phyloP scores from a whole-genome alignment of 2,329 filamentous ascomycete genomes.

The Colletotrichum plurivorum region DNA sequence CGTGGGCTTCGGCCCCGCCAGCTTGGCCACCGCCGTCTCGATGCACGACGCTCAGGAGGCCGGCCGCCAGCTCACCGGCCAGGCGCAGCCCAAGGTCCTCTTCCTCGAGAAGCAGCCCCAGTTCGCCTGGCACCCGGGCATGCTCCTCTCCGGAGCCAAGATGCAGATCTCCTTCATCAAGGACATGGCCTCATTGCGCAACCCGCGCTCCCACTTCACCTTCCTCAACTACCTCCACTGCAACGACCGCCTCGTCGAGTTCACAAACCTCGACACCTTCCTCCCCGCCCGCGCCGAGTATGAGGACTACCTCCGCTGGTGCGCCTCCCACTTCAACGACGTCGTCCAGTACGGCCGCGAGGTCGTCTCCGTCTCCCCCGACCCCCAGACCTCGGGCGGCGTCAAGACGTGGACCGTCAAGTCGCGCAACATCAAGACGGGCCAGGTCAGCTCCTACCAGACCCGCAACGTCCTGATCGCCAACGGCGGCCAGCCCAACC shows the following conservation, averaged over 20 bases:
- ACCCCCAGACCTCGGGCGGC: slow-evolving; percentile 53
- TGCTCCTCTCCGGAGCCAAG: slow-evolving; percentile 92
- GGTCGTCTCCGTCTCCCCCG: slow-evolving; percentile 78
- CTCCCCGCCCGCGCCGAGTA: slow-evolving; percentile 89
- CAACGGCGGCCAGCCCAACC: slow-evolving; percentile 74
- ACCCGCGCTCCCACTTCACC: slow-evolving; percentile 92
- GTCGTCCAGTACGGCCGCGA: slow-evolving; percentile 83
- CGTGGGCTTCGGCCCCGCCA: slow-evolving; percentile 93
- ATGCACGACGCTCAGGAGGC: slow-evolving; percentile 82
- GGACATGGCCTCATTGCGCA: slow-evolving; percentile 89
- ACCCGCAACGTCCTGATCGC: slow-evolving; percentile 77
- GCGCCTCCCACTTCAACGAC: slow-evolving; percentile 82
- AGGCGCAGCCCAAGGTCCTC: slow-evolving; percentile 76
- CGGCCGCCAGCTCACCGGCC: slow-evolving; percentile 57
- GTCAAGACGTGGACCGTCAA: slow-evolving; percentile 78
- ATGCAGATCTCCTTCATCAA: slow-evolving; percentile 99
- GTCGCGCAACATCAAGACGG: slow-evolving; percentile 73
- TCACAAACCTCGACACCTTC: slow-evolving; percentile 92
- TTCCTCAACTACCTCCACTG: slow-evolving; percentile 94
- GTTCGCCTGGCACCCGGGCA: slow-evolving; percentile 95
- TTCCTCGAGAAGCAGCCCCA: slow-evolving; percentile 88
- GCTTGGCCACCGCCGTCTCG: slow-evolving; percentile 89
- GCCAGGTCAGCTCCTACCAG: slow-evolving; percentile 65
- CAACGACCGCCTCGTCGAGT: slow-evolving; percentile 86
- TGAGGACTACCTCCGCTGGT: slow-evolving; percentile 97